Conservation (phyloP, 257 asterid species). For the Plantago major region DNA sequence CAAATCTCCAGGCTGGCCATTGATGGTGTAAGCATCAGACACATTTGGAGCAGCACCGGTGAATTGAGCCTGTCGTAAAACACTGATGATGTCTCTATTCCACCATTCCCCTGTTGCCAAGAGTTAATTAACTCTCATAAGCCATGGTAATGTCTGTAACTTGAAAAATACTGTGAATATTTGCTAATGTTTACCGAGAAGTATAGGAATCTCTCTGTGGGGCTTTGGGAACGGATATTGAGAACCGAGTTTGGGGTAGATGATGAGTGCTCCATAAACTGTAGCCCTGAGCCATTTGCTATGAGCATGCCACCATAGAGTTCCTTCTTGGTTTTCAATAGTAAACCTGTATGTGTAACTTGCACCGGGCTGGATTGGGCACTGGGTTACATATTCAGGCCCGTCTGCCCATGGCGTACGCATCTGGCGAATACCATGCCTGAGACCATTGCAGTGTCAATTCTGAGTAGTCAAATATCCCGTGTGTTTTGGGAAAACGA, state of each 20-base stretch:
- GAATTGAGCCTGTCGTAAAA: slow-evolving; percentile 50
- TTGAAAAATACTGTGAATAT: background rate
- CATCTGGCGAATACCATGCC: slow-evolving; percentile 69
- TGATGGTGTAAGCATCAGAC: slow-evolving; percentile 73
- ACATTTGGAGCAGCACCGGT: slow-evolving; percentile 73
- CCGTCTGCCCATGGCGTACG: slow-evolving; percentile 73
- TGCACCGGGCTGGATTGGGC: slow-evolving; percentile 62
- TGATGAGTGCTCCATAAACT: slow-evolving; percentile 51
- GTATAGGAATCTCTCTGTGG: slow-evolving; percentile 36
- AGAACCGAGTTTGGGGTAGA: slow-evolving; percentile 41
- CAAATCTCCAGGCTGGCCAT: slow-evolving; percentile 76
- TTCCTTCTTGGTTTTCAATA: slow-evolving; percentile 64
- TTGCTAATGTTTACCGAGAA: slow-evolving; percentile 39
- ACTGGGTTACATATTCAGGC: slow-evolving; percentile 62
- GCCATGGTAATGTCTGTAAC: background rate
- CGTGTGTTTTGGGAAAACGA: background rate
- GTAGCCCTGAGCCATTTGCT: slow-evolving; percentile 64
- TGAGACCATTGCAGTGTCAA: background rate
- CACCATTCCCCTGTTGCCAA: slow-evolving; percentile 76
- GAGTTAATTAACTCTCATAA: background rate
- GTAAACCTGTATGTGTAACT: slow-evolving; percentile 51
- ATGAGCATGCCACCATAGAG: slow-evolving; percentile 76
- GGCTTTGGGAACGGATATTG: slow-evolving; percentile 47
- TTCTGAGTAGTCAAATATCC: too few relatives aligned
- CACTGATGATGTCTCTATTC: slow-evolving; percentile 53